Evolutionary conservation across 108 stramenopile species (phyloP).

Genomic region (Cyclotella kingstonii): DNA sequence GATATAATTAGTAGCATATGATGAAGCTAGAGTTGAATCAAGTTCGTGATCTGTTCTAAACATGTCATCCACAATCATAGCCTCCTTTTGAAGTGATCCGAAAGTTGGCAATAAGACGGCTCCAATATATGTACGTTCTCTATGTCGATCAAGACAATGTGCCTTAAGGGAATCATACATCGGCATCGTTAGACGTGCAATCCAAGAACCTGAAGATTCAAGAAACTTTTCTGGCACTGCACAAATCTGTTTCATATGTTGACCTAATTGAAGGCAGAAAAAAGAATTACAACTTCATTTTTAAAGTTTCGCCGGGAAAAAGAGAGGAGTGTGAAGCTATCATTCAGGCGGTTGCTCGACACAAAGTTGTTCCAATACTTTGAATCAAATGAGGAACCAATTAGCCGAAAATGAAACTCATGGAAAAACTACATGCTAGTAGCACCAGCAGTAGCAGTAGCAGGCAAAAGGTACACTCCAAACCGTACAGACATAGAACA

Average conservation of each 20-base stretch:
- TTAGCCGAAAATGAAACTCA: no score
- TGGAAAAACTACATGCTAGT: no score
- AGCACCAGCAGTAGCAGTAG: no score
- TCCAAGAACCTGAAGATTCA: slow-evolving; percentile 42
- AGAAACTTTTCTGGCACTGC: slow-evolving; percentile 45
- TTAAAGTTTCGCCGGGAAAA: no score
- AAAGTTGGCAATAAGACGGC: slow-evolving; percentile 68
- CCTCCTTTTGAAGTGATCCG: slow-evolving; percentile 60
- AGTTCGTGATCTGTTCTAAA: slow-evolving; percentile 41
- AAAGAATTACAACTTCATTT: no score
- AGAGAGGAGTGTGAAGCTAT: no score
- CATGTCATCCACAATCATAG: slow-evolving; percentile 48
- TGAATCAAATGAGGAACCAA: no score
- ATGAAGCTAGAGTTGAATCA: slow-evolving; percentile 30
- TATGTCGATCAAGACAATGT: slow-evolving; percentile 60
- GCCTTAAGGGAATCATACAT: slow-evolving; percentile 80
- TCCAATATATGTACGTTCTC: slow-evolving; percentile 74
- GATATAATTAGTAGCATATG: slow-evolving; percentile 65
- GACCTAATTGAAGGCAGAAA: slow-evolving; percentile 1
- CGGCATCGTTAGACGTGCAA: slow-evolving; percentile 68
- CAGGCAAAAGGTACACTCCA: no score
- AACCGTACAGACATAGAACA: no score
- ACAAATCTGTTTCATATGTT: slow-evolving; percentile 57
- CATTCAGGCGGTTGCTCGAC: no score
- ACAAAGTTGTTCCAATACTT: no score